Conservation (phyloP, 2,329 filamentous ascomycete species). For the Scleromitrula shiraiana region DNA sequence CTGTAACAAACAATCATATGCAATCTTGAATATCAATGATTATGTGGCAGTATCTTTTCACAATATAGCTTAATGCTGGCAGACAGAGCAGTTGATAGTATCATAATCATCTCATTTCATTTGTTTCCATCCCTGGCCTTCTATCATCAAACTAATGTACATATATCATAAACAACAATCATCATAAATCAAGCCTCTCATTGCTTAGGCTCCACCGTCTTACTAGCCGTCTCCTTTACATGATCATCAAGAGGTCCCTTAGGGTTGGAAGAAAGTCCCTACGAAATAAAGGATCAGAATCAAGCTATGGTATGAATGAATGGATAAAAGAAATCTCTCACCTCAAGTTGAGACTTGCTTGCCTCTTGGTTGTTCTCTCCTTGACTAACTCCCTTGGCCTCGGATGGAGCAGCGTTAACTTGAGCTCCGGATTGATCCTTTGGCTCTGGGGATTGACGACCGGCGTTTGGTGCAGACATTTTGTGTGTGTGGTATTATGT, state of each 20-base stretch:
- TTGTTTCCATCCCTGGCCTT: too few species aligned
- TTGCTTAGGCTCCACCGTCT: slow-evolving; percentile 9
- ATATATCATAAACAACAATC: too few species aligned
- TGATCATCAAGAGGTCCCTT: slow-evolving; percentile 53
- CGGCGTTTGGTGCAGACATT: slow-evolving; percentile 47
- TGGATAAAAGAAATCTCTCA: too few species aligned
- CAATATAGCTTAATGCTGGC: too few species aligned
- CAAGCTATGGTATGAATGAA: too few species aligned
- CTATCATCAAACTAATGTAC: too few species aligned
- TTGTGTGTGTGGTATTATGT: neutral
- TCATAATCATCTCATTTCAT: neutral
- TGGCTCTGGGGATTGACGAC: slow-evolving; percentile 71
- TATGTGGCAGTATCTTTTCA: too few species aligned
- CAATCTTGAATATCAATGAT: too few species aligned
- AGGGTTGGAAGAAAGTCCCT: slow-evolving; percentile 58
- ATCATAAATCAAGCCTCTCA: too few species aligned
- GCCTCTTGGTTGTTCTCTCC: slow-evolving; percentile 42
- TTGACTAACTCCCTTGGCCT: slow-evolving; percentile 50
- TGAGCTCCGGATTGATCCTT: slow-evolving; percentile 60
- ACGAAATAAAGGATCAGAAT: too few species aligned
- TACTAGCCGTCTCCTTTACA: slow-evolving; percentile 43
- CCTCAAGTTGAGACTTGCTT: slow-evolving; percentile 42
- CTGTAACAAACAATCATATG: too few species aligned
- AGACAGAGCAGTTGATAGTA: too few species aligned
- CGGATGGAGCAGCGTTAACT: slow-evolving; percentile 47